Conservation (phyloP, 768 basidiomycete species). For the Favolaschia claudopus region DNA sequence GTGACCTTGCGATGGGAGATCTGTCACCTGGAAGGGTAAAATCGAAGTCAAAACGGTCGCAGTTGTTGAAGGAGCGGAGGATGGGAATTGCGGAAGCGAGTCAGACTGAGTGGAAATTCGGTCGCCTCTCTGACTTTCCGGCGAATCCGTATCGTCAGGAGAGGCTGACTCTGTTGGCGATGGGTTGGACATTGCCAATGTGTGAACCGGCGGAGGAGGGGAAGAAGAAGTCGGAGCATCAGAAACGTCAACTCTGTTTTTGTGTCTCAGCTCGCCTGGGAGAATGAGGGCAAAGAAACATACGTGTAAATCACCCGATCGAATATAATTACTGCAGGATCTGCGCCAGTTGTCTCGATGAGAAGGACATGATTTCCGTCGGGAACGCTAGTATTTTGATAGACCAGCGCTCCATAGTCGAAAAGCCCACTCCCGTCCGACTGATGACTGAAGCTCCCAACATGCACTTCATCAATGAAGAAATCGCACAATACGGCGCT, state of each 20-base stretch:
- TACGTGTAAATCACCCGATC: constrained; percentile 31
- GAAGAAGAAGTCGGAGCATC: neutral
- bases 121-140: too few species aligned
- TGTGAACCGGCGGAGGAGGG: neutral
- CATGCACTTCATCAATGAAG: constrained; percentile 19
- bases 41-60: too few species aligned
- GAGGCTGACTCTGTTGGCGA: neutral
- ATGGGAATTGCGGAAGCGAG: neutral
- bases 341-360: constrained; percentile 21
- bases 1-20: neutral
- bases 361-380: constrained; percentile 26
- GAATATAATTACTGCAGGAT: constrained; percentile 27
- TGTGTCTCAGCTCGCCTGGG: neutral
- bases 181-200: neutral
- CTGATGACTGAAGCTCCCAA: constrained; percentile 24
- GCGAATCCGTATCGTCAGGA: neutral
- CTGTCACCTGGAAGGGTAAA: neutral
- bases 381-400: constrained; percentile 11
- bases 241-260: neutral
- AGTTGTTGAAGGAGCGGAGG: neutral
- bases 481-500: constrained; percentile 20
- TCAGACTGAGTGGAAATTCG: neutral
- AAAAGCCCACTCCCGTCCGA: constrained; percentile 20
- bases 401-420: constrained; percentile 25
- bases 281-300: neutral